phyloP scores from a whole-genome alignment of 169 alveolate species.

The Perkinsus marinus region DNA sequence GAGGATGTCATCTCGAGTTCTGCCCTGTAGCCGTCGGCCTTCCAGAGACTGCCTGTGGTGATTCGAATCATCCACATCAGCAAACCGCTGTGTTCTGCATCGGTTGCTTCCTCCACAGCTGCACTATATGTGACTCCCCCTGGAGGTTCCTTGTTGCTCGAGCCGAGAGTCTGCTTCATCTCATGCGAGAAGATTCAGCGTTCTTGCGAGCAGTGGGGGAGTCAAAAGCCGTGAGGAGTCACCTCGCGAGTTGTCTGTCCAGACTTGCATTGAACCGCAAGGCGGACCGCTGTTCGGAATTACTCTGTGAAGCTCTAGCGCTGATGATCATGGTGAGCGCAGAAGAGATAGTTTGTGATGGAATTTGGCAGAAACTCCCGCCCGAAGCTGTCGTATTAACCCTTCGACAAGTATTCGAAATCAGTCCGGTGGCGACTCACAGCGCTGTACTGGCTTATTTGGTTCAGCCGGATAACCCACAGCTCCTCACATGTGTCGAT shows the following conservation, averaged over 20 bases:
- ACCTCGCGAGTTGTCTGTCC: background rate
- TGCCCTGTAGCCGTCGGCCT: background rate
- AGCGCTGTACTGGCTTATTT: background rate
- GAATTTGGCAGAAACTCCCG: background rate
- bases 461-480: background rate
- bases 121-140: background rate
- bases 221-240: background rate
- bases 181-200: background rate
- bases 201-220: background rate
- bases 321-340: background rate
- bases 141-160: background rate
- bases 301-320: background rate
- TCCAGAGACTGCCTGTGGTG: background rate
- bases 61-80: background rate
- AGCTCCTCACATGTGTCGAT: background rate
- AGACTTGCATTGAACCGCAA: background rate
- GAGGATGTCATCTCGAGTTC: background rate
- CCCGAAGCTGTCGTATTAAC: background rate
- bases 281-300: background rate
- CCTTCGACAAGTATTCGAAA: background rate
- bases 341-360: background rate
- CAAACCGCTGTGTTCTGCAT: background rate
- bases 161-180: background rate
- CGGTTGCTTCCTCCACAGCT: background rate
- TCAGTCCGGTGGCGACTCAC: background rate